Conservation (phyloP, 768 basidiomycete genomes). For the Leccinum uliginosum region DNA sequence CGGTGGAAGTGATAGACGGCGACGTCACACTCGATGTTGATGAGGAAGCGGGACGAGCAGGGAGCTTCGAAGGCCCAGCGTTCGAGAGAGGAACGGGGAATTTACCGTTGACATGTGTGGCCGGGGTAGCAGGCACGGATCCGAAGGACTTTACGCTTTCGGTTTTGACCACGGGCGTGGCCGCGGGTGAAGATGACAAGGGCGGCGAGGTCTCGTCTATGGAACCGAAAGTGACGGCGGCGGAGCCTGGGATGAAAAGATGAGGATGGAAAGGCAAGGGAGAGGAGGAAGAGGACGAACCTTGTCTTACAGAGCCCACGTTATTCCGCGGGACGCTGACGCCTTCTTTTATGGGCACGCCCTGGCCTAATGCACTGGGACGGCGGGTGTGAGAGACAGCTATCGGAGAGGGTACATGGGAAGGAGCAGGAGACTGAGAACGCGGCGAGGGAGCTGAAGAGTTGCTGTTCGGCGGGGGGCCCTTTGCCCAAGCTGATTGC, state of each 20-base stretch:
- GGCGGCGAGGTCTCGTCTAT: conserved; percentile 76
- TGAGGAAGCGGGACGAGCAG: conserved; percentile 24
- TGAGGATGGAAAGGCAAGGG: conserved; percentile 3
- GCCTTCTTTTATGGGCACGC: conserved; percentile 73
- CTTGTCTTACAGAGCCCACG: conserved; percentile 64
- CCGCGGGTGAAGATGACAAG: conserved; percentile 80
- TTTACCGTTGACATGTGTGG: conserved; percentile 61
- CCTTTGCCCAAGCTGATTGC: conserved; percentile 90
- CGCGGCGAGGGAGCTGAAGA: conserved; percentile 58
- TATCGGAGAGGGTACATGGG: conserved; percentile 41
- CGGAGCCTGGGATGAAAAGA: conserved; percentile 41
- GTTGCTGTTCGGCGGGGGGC: conserved; percentile 63
- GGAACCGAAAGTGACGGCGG: conserved; percentile 82
- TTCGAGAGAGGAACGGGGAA: conserved; percentile 42
- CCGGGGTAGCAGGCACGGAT: conserved; percentile 54
- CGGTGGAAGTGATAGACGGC: conserved; percentile 29
- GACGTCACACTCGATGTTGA: conserved; percentile 25
- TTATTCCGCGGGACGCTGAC: conserved; percentile 65
- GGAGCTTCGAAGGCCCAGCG: conserved; percentile 34
- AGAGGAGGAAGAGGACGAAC: conserved; percentile 35
- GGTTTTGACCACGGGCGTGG: conserved; percentile 57
- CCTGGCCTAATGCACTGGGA: conserved; percentile 69
- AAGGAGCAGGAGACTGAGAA: conserved; percentile 72
- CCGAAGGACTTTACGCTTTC: conserved; percentile 82
- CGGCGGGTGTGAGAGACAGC: conserved; percentile 69